Percentiles rank a stretch among this genome's conserved stretches.
These are phyloP conservation scores for Ramularia endophylla DNA, from an alignment of 2,329 filamentous ascomycete genomes.

Conservation along the genomic window DNA sequence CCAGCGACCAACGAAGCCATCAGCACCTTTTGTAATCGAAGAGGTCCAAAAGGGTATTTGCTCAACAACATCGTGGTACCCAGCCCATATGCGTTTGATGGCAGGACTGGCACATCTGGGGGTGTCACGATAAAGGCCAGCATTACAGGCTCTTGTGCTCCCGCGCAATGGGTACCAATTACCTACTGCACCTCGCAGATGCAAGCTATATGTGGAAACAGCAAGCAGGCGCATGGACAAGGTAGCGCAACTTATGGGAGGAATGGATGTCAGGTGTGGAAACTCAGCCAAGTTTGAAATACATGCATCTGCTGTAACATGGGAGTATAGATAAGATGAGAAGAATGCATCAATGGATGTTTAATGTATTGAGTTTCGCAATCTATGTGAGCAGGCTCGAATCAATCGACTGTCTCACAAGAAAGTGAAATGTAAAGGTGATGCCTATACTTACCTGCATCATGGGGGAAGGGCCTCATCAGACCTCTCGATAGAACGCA, in stretches of 20 bases:
- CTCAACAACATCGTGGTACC: slow-evolving; percentile 18
- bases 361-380: no score
- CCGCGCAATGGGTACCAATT: slow-evolving; percentile 19
- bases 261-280: slow-evolving; percentile 18
- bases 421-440: no score
- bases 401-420: no score
- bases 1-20: slow-evolving; percentile 19
- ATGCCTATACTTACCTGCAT: no score
- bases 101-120: slow-evolving; percentile 9
- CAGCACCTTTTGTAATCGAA: slow-evolving; percentile 17
- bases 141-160: slow-evolving; percentile 16
- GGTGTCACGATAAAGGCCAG: slow-evolving; percentile 3
- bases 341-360: no score
- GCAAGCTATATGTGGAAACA: slow-evolving; percentile 18
- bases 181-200: slow-evolving; percentile 22
- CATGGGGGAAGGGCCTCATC: no score
- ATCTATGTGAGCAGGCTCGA: no score
- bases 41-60: not conserved
- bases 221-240: slow-evolving; percentile 3
- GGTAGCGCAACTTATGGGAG: slow-evolving; percentile 11
- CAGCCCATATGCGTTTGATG: slow-evolving; percentile 8
- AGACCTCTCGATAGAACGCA: slow-evolving; percentile 6
- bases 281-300: slow-evolving; percentile 1
- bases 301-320: no score
- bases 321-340: no score